Conservation (phyloP, 2,329 filamentous ascomycete genomes). For the Penicillium sp. region DNA sequence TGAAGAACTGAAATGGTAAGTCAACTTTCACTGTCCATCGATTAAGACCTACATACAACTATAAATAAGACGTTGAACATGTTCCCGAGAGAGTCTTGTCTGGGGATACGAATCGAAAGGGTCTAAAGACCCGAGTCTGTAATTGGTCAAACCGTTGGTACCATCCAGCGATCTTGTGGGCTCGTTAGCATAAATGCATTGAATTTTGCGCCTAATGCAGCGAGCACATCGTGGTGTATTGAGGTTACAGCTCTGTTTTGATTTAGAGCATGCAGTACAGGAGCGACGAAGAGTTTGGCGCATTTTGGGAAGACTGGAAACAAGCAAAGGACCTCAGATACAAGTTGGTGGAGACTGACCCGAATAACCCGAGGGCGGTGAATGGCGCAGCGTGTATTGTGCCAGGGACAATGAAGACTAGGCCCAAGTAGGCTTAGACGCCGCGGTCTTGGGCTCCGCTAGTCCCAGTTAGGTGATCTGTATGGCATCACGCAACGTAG, state of each 20-base stretch:
- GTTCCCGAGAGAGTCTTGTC: slow-evolving; percentile 51
- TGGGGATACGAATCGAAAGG: slow-evolving; percentile 58
- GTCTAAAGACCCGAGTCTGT: slow-evolving; percentile 45
- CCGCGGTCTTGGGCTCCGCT: not conserved
- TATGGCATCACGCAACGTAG: not conserved
- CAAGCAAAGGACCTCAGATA: not conserved
- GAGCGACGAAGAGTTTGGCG: slow-evolving; percentile 57
- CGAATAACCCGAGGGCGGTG: not conserved
- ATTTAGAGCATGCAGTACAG: slow-evolving; percentile 56
- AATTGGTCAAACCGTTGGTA: slow-evolving; percentile 21
- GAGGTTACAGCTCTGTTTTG: slow-evolving; percentile 58
- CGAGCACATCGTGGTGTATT: slow-evolving; percentile 55
- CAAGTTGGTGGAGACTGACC: not conserved
- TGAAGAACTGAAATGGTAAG: slow-evolving; percentile 48
- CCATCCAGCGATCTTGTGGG: slow-evolving; percentile 31
- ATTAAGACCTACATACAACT: slow-evolving; percentile 45
- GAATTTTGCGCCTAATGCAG: slow-evolving; percentile 49
- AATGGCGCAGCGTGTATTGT: not conserved
- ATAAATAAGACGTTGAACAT: slow-evolving; percentile 57
- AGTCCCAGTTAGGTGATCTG: not conserved
- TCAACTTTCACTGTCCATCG: not conserved
- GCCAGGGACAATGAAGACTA: not conserved
- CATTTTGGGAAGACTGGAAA: slow-evolving; percentile 40
- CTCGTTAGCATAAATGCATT: slow-evolving; percentile 56
- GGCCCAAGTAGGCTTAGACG: slow-evolving; percentile 2